Base-by-base conservation (phyloP, 495 filamentous ascomycete genomes). In the Penicillium odoratum region DNA sequence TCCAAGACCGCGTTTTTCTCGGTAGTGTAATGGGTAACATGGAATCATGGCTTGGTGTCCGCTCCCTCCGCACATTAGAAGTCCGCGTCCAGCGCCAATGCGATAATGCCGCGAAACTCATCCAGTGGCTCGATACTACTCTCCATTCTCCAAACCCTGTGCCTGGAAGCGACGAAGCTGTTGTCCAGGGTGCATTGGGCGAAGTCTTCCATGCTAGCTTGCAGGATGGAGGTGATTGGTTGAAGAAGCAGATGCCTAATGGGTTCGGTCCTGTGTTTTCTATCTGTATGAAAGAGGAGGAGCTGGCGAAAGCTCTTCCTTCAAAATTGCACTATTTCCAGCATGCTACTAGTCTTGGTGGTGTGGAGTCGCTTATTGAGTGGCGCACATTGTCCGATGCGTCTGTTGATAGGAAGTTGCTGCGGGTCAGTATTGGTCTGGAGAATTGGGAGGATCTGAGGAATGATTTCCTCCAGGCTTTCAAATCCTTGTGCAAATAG, bases 321-420 rank as follows among this genome's bases (percentile, higher is more conserved):
- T 88, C 86, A 63, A 85, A 89, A 74, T 69, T 97, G 66, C 57
- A 80, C 28, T 81, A 92, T 51, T 98, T 97, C 78, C 90, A 96
- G 61, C 94, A 98, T 80, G 93, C 94, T 7, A 98, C 94, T 15
- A 93, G 88, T 70, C 73, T 98, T 6, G 94, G 94, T 4, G 92
- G 93, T 2, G 92, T 98, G 9, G 94, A 98, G 83, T 92, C 88
- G 61, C 74, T 97, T 80, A 89, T 98, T 66, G 81, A 66, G 69
- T 79, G 69, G 80, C 74, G 64, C 53, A 83, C 88, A 26, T 93
- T 98, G 93, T 86, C 82, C 53, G 94, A 98, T 78, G 48, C 70
- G 13, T 77, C 59, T 9, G 87, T 92, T 52, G 92, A 96, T 69
- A 82, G 77, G 62, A 74, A 83, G 61, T 68, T 98, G 68, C 66